Evolutionary conservation across 139 green algal genomes (phyloP).

Genomic region (Mychonastes homosphaera): DNA sequence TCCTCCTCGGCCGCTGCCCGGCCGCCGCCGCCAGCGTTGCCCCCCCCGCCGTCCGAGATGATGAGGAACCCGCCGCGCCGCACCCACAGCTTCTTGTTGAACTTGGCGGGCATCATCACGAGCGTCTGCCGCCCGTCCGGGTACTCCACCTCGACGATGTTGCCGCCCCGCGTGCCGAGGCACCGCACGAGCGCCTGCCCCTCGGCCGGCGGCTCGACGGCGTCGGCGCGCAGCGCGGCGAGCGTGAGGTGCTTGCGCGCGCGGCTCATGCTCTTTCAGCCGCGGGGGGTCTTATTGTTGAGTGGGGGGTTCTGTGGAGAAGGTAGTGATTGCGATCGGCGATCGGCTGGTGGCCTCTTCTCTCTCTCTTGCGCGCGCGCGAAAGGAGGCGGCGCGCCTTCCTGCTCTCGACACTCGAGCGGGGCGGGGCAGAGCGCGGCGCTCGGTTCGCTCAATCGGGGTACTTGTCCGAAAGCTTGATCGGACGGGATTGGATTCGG

Average conservation of each 20-base stretch:
- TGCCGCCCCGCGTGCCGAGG: slow-evolving; percentile 24
- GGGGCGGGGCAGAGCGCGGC: too few species aligned
- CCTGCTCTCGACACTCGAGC: too few species aligned
- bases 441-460: too few species aligned
- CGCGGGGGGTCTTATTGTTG: background rate
- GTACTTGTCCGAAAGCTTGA: too few species aligned
- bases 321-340: too few species aligned
- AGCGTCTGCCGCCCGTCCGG: slow-evolving; percentile 42
- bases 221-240: slow-evolving; percentile 5
- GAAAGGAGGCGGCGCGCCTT: too few species aligned
- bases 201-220: slow-evolving; percentile 24
- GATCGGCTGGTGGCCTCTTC: too few species aligned
- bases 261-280: slow-evolving; percentile 11
- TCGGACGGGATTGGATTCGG: too few species aligned
- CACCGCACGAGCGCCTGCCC: slow-evolving; percentile 22
- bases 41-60: slow-evolving; percentile 26
- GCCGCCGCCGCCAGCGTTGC: slow-evolving; percentile 3
- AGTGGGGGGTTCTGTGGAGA: too few species aligned
- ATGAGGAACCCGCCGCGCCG: slow-evolving; percentile 51
- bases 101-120: slow-evolving; percentile 54
- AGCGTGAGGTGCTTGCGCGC: slow-evolving; percentile 27
- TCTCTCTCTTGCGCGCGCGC: too few species aligned
- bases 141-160: slow-evolving; percentile 42
- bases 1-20: background rate
- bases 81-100: slow-evolving; percentile 75